Evolutionary conservation across 2,329 filamentous ascomycete species (phyloP).

Genomic region (Colletotrichum theobromicola): DNA sequence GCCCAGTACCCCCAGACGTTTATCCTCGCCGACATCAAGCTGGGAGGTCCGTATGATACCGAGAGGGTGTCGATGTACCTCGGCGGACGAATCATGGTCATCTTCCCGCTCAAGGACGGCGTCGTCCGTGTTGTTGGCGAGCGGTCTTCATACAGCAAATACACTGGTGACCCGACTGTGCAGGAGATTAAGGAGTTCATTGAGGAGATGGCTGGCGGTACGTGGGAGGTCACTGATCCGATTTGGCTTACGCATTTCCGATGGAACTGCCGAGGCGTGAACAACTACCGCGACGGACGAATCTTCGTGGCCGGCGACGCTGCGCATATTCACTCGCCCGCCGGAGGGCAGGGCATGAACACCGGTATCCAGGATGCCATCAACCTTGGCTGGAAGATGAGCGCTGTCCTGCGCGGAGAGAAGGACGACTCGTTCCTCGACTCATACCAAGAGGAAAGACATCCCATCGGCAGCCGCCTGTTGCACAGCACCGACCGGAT

Average conservation of each 20-base stretch:
- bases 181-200: constrained; percentile 28
- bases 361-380: constrained; percentile 38
- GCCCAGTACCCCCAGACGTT: constrained; percentile 47
- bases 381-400: constrained; percentile 40
- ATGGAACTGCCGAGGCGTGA: constrained; percentile 46
- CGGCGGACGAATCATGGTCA: constrained; percentile 37
- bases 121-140: constrained; percentile 31
- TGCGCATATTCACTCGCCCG: constrained; percentile 39
- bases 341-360: constrained; percentile 42
- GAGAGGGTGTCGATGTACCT: constrained; percentile 31
- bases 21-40: constrained; percentile 46
- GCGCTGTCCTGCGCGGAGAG: constrained; percentile 18
- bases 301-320: constrained; percentile 37
- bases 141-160: constrained; percentile 1
- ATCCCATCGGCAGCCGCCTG: constrained; percentile 48
- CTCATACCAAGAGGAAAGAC: constrained; percentile 52
- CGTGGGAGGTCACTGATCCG: constrained; percentile 31
- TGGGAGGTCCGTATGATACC: constrained; percentile 19
- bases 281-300: constrained; percentile 39
- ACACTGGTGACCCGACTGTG: neutral
- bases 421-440: constrained; percentile 44
- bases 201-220: constrained; percentile 31
- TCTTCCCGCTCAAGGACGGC: constrained; percentile 35
- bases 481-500: constrained; percentile 44
- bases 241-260: constrained; percentile 50